A percentile compares a stretch with the other conserved stretches of the same genome.
phyloP scores from a whole-genome alignment of 225 moss, liverwort and hornwort genomes.

The Bryoerythrophyllum caledonicum region DNA sequence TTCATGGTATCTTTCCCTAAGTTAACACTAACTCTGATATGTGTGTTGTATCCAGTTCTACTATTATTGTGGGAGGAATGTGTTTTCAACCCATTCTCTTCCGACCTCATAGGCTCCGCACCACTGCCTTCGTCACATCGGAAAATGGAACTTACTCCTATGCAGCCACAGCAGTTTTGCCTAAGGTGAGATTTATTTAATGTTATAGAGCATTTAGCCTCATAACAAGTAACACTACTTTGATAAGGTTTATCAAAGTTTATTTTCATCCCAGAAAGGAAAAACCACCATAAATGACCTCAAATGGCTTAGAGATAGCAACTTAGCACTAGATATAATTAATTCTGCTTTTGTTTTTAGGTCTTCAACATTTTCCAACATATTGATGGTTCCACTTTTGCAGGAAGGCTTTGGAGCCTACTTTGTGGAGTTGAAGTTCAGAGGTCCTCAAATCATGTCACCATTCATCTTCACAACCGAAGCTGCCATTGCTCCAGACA shows the following conservation, averaged over 20 bases:
- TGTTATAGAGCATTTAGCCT: too few species aligned
- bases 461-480: constrained; percentile 86
- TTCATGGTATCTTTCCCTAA: too few species aligned
- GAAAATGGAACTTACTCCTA: constrained; percentile 44
- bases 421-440: constrained; percentile 87
- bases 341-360: too few species aligned
- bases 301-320: too few species aligned
- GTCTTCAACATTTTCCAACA: too few species aligned
- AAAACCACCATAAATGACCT: too few species aligned
- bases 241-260: too few species aligned
- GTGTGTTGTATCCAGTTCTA: constrained; percentile 52
- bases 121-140: constrained; percentile 22
- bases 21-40: too few species aligned
- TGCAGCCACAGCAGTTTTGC: constrained; percentile 52
- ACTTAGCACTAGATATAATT: too few species aligned
- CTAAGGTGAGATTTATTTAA: constrained; percentile 48
- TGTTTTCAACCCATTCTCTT: constrained; percentile 87
- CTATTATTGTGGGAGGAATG: constrained; percentile 52
- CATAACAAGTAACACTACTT: too few species aligned
- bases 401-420: constrained; percentile 94
- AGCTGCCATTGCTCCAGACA: constrained; percentile 68
- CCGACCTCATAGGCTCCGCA: constrained; percentile 41
- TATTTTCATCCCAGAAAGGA: too few species aligned
- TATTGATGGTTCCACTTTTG: neutral
- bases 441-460: constrained; percentile 54